Evolutionary conservation across 2,329 filamentous ascomycete species (phyloP).

Genomic region (Aspergillus brunneoviolaceus): DNA sequence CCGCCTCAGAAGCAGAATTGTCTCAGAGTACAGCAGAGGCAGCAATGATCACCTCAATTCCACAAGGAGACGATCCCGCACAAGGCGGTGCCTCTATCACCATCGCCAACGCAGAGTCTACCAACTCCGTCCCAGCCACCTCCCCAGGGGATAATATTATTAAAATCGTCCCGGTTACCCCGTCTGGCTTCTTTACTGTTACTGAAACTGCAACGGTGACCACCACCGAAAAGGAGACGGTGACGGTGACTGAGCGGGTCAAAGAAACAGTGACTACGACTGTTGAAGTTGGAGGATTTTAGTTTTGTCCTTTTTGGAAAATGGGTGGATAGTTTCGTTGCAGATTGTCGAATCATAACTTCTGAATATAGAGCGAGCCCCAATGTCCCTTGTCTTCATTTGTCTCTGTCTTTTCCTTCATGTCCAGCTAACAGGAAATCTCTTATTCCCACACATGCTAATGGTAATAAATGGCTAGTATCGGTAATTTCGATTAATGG

Average conservation of each 20-base stretch:
- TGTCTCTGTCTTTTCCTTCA: too few relatives aligned
- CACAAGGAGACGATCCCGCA: not conserved
- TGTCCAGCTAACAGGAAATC: too few relatives aligned
- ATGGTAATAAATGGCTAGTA: too few relatives aligned
- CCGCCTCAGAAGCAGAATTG: not conserved
- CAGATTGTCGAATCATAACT: too few relatives aligned
- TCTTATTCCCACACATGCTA: too few relatives aligned
- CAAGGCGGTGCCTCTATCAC: not conserved
- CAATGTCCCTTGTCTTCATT: too few relatives aligned
- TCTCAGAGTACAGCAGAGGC: not conserved
- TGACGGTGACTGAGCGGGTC: conserved; percentile 9
- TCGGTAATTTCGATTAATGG: too few relatives aligned
- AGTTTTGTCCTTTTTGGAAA: not conserved
- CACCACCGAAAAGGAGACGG: conserved; percentile 13
- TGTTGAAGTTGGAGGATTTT: not conserved
- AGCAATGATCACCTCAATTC: not conserved
- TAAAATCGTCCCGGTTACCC: conserved; percentile 17
- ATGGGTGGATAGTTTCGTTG: too few relatives aligned
- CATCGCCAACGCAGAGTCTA: not conserved
- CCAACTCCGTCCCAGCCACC: not conserved
- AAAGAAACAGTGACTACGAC: conserved; percentile 2
- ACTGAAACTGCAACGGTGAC: conserved; percentile 16
- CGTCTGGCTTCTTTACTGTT: conserved; percentile 14
- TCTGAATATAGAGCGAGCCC: too few relatives aligned
- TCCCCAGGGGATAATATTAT: not conserved